These are phyloP conservation scores for Septoria linicola DNA, from an alignment of 2,329 filamentous ascomycete genomes.

Conservation along the genomic window DNA sequence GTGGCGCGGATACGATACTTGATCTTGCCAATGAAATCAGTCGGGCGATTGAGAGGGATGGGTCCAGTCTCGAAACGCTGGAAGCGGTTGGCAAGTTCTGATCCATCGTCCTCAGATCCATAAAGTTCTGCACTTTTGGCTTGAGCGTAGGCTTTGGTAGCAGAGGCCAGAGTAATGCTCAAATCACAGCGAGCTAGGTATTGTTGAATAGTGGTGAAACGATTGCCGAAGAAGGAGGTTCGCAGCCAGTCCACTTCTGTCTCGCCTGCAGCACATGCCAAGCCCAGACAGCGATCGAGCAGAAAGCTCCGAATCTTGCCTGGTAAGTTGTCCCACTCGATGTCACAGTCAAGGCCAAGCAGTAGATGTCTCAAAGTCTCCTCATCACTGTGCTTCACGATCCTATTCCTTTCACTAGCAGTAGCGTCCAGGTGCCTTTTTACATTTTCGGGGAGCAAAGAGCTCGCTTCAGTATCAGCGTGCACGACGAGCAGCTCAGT, in stretches of 20 bases:
- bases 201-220: slow-evolving; percentile 3
- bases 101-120: slow-evolving; percentile 1
- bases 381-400: slow-evolving; percentile 1
- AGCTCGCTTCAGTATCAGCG: too few relatives aligned
- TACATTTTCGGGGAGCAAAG: not conserved
- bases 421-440: slow-evolving; percentile 1
- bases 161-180: not conserved
- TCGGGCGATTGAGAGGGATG: slow-evolving; percentile 3
- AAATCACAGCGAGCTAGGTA: slow-evolving; percentile 8
- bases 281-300: slow-evolving; percentile 33
- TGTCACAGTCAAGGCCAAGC: slow-evolving; percentile 51
- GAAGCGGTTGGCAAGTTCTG: slow-evolving; percentile 5
- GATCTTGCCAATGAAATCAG: slow-evolving; percentile 6
- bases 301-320: slow-evolving; percentile 48
- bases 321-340: slow-evolving; percentile 53
- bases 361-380: slow-evolving; percentile 42
- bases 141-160: slow-evolving; percentile 5
- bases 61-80: slow-evolving; percentile 3
- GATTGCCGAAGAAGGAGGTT: slow-evolving; percentile 2
- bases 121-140: slow-evolving; percentile 1
- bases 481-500: slow-evolving; percentile 6
- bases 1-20: slow-evolving; percentile 7
- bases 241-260: slow-evolving; percentile 6
- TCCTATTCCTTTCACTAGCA: slow-evolving; percentile 1
- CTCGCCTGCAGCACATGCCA: not conserved